phyloP scores from a whole-genome alignment of 2,329 filamentous ascomycete species.

The Saccharata proteae region DNA sequence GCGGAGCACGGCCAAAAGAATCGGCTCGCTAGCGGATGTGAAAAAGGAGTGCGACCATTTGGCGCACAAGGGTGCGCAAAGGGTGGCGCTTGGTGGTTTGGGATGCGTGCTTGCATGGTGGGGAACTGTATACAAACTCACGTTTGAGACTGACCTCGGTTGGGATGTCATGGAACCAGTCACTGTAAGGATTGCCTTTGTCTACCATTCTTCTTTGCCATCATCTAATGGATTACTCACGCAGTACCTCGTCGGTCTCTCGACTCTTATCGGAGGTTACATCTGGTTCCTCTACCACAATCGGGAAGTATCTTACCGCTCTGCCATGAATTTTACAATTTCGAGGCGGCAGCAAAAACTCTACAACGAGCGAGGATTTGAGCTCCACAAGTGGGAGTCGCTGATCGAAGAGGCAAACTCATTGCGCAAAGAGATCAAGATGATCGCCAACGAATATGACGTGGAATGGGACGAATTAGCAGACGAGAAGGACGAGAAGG shows the following conservation, averaged over 20 bases:
- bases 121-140: constrained; percentile 61
- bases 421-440: constrained; percentile 65
- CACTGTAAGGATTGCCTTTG: constrained; percentile 39
- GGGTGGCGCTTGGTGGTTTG: constrained; percentile 70
- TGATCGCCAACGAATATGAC: constrained; percentile 74
- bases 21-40: constrained; percentile 57
- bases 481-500: constrained; percentile 56
- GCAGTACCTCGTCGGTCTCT: constrained; percentile 68
- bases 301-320: constrained; percentile 74
- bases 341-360: constrained; percentile 63
- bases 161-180: constrained; percentile 90
- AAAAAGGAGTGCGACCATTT: constrained; percentile 72
- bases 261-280: constrained; percentile 79
- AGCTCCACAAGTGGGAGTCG: constrained; percentile 63
- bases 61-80: constrained; percentile 65
- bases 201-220: neutral
- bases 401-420: constrained; percentile 70
- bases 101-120: constrained; percentile 64
- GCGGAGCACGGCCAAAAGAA: constrained; percentile 55
- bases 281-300: constrained; percentile 92
- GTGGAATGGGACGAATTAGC: constrained; percentile 74
- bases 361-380: constrained; percentile 65
- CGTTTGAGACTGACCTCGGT: constrained; percentile 60
- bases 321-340: constrained; percentile 78
- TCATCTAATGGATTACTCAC: neutral